Conservation (phyloP, 441 rosid species). For the Erodium texanum region DNA sequence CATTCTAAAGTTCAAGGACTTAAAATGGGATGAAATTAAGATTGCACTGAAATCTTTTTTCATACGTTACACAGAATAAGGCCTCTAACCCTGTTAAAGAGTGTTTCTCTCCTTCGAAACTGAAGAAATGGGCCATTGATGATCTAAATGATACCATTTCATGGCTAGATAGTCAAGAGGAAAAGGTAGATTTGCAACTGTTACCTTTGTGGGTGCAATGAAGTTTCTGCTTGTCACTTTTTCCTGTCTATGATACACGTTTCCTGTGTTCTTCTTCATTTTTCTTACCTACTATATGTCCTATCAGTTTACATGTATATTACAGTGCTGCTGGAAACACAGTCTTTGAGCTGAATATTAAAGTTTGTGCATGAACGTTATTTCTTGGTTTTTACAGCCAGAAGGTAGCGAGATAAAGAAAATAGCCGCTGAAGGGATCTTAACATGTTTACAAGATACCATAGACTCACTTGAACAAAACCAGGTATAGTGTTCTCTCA, state of each 20-base stretch:
- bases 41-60: no score
- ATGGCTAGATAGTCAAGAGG: constrained; percentile 82
- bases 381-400: constrained; percentile 49
- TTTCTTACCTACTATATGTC: no score
- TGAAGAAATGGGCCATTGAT: constrained; percentile 67
- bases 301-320: no score
- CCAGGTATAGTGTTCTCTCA: constrained; percentile 42
- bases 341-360: background rate
- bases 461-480: constrained; percentile 72
- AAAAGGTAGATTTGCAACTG: constrained; percentile 43
- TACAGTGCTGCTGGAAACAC: no score
- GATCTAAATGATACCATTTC: constrained; percentile 64
- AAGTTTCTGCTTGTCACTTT: background rate
- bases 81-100: constrained; percentile 26
- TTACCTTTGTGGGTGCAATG: background rate
- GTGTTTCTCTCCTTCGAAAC: constrained; percentile 38
- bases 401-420: constrained; percentile 64
- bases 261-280: no score
- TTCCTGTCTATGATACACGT: no score
- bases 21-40: no score
- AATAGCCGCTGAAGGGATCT: constrained; percentile 82
- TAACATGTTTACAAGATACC: constrained; percentile 85
- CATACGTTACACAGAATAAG: constrained; percentile 27
- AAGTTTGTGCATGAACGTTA: constrained; percentile 5
- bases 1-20: no score